phyloP scores from a whole-genome alignment of 371 early-diverging fungal genomes.

The Circinella umbellata region DNA sequence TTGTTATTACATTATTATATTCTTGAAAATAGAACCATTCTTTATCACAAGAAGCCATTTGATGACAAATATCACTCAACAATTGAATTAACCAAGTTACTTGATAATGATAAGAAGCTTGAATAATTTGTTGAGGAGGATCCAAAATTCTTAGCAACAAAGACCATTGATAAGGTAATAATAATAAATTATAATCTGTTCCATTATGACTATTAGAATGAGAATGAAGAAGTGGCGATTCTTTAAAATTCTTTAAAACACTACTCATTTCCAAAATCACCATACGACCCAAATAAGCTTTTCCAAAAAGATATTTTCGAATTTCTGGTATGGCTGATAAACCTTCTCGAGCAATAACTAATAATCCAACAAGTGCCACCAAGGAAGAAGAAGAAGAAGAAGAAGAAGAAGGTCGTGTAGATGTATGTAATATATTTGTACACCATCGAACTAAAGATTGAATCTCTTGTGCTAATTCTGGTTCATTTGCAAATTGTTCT shows the following conservation, averaged over 20 bases:
- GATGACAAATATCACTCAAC: conserved; percentile 12
- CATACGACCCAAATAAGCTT: conserved; percentile 37
- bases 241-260: conserved; percentile 38
- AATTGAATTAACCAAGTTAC: conserved; percentile 7
- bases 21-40: conserved; percentile 21
- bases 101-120: background rate
- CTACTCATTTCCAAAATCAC: conserved; percentile 41
- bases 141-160: conserved; percentile 6
- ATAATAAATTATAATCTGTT: no score
- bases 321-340: conserved; percentile 31
- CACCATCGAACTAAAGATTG: conserved; percentile 26
- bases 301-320: conserved; percentile 38
- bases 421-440: conserved; percentile 22
- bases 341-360: conserved; percentile 32
- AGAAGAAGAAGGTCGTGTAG: conserved; percentile 5
- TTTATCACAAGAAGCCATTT: conserved; percentile 16
- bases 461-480: conserved; percentile 26
- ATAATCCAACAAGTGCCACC: conserved; percentile 27
- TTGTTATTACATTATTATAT: conserved; percentile 21
- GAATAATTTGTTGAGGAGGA: conserved; percentile 7
- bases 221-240: background rate
- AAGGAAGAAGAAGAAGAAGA: conserved; percentile 6
- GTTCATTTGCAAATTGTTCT: conserved; percentile 39
- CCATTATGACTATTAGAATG: no score
- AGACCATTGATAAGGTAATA: conserved; percentile 7